A percentile compares a stretch with the other conserved stretches of the same genome.
Evolutionary conservation across 257 asterid genomes (phyloP).

Genomic region (Plantago ovata): DNA sequence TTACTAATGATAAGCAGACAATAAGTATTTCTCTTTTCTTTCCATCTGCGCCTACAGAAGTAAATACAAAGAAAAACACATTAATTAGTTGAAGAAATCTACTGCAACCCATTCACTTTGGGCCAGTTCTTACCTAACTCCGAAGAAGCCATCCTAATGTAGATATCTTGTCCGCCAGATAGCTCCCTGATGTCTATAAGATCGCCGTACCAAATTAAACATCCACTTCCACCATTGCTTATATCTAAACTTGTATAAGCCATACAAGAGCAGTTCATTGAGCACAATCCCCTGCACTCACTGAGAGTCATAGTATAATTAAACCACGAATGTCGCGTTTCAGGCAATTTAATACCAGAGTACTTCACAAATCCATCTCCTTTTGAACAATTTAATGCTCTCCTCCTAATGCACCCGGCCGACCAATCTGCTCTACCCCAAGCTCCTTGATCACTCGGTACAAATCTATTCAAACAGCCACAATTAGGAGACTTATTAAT

Average conservation of each 20-base stretch:
- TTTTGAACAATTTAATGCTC: conserved; percentile 21
- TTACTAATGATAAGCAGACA: too few species aligned
- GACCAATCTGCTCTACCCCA: conserved; percentile 28
- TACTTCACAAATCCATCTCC: conserved; percentile 24
- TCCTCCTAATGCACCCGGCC: conserved; percentile 28
- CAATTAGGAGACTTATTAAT: conserved; percentile 18
- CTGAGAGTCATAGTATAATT: conserved; percentile 21
- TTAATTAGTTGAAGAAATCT: too few species aligned
- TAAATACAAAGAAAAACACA: too few species aligned
- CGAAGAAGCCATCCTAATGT: conserved; percentile 27
- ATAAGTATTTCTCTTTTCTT: too few species aligned
- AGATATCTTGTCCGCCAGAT: conserved; percentile 22
- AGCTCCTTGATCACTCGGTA: conserved; percentile 20
- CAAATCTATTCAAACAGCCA: conserved; percentile 26
- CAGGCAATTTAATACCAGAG: conserved; percentile 34
- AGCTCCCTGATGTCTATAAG: conserved; percentile 23
- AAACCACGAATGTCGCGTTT: conserved; percentile 16
- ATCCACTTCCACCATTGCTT: conserved; percentile 24
- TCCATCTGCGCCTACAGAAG: too few species aligned
- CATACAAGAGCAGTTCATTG: too few species aligned
- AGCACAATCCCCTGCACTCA: conserved; percentile 23
- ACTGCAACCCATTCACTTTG: too few species aligned
- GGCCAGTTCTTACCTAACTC: conserved; percentile 18
- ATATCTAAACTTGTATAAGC: conserved; percentile 16
- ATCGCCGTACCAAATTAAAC: conserved; percentile 32